Evolutionary conservation across 1,284 basidiomycete genomes (phyloP), one percentile per base, ranked within the genome.

Genomic region (Austroboletus rostrupii): DNA sequence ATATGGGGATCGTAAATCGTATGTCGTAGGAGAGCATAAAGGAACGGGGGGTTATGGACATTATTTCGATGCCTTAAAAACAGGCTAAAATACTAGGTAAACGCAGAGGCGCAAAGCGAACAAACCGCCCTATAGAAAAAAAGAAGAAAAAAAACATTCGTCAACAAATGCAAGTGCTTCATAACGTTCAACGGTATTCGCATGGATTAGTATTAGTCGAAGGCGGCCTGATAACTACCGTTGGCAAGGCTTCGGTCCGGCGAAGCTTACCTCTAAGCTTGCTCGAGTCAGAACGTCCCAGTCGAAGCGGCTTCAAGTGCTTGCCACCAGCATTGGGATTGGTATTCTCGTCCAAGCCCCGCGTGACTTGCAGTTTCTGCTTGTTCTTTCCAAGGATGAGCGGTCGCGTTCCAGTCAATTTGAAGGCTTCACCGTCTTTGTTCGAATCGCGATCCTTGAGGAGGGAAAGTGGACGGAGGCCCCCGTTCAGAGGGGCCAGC

Each of bases 401-500:
- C 55, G 81, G 81, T 50, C 74, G 77, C 46, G 75, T 79, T 10
- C 67, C 67, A 43, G 53, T 59, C 54, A 58, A 50, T 47, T 53
- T 47, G 55, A 47, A 55, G 31, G 52, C 44, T 33, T 50, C 50
- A 32, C 40, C 47, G 35, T 60, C 49, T 58, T 53, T 57, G 60
- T 78, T 80, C 46, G 67, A 58, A 62, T 76, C 71, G 55, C 78
- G 78, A 56, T 82, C 77, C 65, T 80, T 76, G 65, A 88, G 73
- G 57, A 89, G 74, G 32, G 79, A 76, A 56, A 88, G 75, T 49
- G 75, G 79, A 57, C 80, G 83, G 58, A 83, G 73, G 57, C 78
- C 78, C 52, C 63, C 68, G 40, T 65, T 62, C 21, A 74, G 71
- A 45, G 71, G 67, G 48, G 64, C 64, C 54, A 67, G 47, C 55